A percentile compares a stretch with the other conserved stretches of the same genome.
These are phyloP conservation scores for Verticillium dahliae DNA, from an alignment of 2,329 filamentous ascomycete genomes.

Conservation along the genomic window DNA sequence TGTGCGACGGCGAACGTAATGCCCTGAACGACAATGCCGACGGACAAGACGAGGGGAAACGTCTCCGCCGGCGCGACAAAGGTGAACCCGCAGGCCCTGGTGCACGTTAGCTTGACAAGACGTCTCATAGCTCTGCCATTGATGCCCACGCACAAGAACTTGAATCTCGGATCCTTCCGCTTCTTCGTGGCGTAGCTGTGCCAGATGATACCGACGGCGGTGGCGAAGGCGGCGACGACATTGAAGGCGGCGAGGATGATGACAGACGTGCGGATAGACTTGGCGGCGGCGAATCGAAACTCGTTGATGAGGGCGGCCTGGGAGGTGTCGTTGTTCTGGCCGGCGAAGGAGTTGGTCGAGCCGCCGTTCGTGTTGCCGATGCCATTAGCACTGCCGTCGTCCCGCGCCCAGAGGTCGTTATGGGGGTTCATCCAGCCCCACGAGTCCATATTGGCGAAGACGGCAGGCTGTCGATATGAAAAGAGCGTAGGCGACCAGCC, in stretches of 20 bases:
- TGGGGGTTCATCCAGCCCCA: slow-evolving; percentile 15
- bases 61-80: slow-evolving; percentile 41
- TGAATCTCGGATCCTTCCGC: slow-evolving; percentile 30
- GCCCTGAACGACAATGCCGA: slow-evolving; percentile 52
- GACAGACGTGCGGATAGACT: slow-evolving; percentile 53
- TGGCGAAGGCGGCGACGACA: slow-evolving; percentile 48
- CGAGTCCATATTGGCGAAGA: slow-evolving; percentile 6
- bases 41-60: slow-evolving; percentile 49
- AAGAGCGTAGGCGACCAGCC: slow-evolving; percentile 2
- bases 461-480: background rate
- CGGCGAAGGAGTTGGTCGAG: slow-evolving; percentile 16
- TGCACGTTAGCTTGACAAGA: background rate
- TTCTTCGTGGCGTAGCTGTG: slow-evolving; percentile 43
- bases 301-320: slow-evolving; percentile 42
- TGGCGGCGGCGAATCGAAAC: slow-evolving; percentile 45
- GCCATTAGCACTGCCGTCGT: slow-evolving; percentile 16
- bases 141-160: slow-evolving; percentile 30
- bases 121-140: background rate
- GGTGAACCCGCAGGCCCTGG: slow-evolving; percentile 29
- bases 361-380: slow-evolving; percentile 20
- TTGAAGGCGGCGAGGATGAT: slow-evolving; percentile 58
- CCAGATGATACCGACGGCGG: slow-evolving; percentile 49
- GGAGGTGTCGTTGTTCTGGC: slow-evolving; percentile 28
- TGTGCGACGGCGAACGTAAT: slow-evolving; percentile 51
- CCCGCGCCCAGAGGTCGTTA: slow-evolving; percentile 19